A percentile compares a stretch with the other conserved stretches of the same genome.
phyloP scores from a whole-genome alignment of 2,329 filamentous ascomycete genomes.

The Sporothrix euskadiensis region DNA sequence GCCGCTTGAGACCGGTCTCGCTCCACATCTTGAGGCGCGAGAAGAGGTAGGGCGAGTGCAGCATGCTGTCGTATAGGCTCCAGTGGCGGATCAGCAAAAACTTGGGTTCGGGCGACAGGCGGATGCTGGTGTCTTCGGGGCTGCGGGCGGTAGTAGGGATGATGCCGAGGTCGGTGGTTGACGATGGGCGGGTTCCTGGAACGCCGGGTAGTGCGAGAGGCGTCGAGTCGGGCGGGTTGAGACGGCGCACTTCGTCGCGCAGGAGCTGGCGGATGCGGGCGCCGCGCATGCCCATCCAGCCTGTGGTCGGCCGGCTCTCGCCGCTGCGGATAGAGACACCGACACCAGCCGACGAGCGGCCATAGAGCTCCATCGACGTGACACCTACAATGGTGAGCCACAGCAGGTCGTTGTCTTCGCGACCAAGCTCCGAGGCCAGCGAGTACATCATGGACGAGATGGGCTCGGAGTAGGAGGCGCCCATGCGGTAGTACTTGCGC shows the following conservation, averaged over 20 bases:
- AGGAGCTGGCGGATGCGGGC: slow-evolving; percentile 82
- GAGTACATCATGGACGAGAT: slow-evolving; percentile 94
- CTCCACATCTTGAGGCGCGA: slow-evolving; percentile 93
- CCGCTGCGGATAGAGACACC: slow-evolving; percentile 61
- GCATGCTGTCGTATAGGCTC: slow-evolving; percentile 98
- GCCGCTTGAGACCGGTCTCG: slow-evolving; percentile 79
- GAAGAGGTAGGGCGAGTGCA: slow-evolving; percentile 93
- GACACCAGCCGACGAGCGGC: slow-evolving; percentile 78
- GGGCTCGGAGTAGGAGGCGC: slow-evolving; percentile 90
- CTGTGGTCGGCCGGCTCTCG: slow-evolving; percentile 56
- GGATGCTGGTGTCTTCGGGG: slow-evolving; percentile 88
- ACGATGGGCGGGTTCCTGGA: slow-evolving; percentile 49
- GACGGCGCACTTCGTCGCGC: slow-evolving; percentile 86
- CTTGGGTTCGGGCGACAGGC: slow-evolving; percentile 87
- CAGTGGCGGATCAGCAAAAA: slow-evolving; percentile 93
- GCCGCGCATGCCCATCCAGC: slow-evolving; percentile 80
- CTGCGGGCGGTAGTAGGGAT: slow-evolving; percentile 87
- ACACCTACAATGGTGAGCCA: slow-evolving; percentile 96
- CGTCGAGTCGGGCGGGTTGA: slow-evolving; percentile 74
- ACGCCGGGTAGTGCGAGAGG: slow-evolving; percentile 44
- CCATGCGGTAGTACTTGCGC: slow-evolving; percentile 79
- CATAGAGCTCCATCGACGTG: slow-evolving; percentile 89
- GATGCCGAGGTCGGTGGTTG: slow-evolving; percentile 66
- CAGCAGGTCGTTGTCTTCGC: slow-evolving; percentile 93
- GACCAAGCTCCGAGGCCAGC: slow-evolving; percentile 87